phyloP scores from a whole-genome alignment of 2,329 filamentous ascomycete species.

The Grosmannia clavigera region DNA sequence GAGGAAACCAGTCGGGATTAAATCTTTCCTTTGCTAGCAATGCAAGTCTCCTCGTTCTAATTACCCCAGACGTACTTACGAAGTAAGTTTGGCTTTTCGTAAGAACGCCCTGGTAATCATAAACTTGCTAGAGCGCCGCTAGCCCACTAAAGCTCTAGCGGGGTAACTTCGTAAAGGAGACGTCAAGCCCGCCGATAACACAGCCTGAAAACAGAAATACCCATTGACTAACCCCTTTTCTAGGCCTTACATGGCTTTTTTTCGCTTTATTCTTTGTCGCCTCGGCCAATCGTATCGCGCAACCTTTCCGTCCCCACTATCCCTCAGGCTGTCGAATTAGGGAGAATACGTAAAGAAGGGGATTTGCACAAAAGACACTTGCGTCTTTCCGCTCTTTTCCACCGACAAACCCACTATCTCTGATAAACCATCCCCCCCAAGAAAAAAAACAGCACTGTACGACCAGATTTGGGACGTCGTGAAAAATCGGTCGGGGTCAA shows the following conservation, averaged over 20 bases:
- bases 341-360: conserved; percentile 1
- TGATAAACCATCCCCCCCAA: conserved; percentile 7
- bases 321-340: conserved; percentile 5
- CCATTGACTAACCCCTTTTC: not conserved
- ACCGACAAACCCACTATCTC: conserved; percentile 12
- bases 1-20: too few species aligned
- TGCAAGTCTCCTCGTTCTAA: too few species aligned
- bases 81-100: not conserved
- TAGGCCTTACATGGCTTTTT: not conserved
- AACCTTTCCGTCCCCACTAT: not conserved
- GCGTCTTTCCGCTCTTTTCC: not conserved
- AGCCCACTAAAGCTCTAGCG: conserved; percentile 8
- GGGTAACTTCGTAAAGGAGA: not conserved
- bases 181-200: not conserved
- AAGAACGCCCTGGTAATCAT: not conserved
- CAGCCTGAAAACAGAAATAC: not conserved
- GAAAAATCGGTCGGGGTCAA: conserved; percentile 14
- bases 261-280: not conserved
- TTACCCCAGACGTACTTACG: not conserved
- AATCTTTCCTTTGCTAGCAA: too few species aligned
- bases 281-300: conserved; percentile 8
- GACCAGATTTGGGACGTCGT: conserved; percentile 7
- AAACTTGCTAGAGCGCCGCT: conserved; percentile 4
- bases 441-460: conserved; percentile 13
- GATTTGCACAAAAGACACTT: not conserved